Base-by-base conservation (phyloP, 345 rosid species). In the Boechera divaricarpa region DNA sequence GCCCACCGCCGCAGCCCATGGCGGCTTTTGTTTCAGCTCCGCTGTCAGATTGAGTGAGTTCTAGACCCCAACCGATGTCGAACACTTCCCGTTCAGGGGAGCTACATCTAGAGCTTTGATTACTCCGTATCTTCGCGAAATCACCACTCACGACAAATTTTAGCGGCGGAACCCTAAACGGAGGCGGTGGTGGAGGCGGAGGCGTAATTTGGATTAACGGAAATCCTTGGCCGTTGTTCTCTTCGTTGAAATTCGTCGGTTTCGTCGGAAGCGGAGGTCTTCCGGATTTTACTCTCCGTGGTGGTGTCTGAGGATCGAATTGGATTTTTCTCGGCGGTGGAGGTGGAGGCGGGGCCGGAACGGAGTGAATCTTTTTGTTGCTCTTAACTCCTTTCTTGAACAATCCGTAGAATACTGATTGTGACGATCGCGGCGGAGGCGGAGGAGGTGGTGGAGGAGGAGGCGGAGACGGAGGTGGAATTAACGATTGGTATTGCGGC, bases 381-480 rank as follows among this genome's bases (percentile, higher is more conserved):
- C 74, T 89, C 73, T 90, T 87, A 73, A 65, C 82, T 77, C 82
- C 86, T 75, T 88, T 91, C 24, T 82, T 82, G 75, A 93, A 89
- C 15, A 89, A 80, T 67, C 69, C 83, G 60, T 88, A 88, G 76
- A 93, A 89, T 8, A 87, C 81, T 38, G 94, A 87, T 32, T 83
- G 85, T 0, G 88, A 88, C 0, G 89, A 88, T 10, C 91, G 91
- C 1, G 77, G 88, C 2, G 83, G 89, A 1, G 97, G 92, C 0
- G 86, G 92, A 8, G 87, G 90, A 0, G 90, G 93, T 0, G 94
- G 97, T 0, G 97, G 93, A 4, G 94, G 90, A 0, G 92, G 87
- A 1, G 89, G 86, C 4, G 90, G 87, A 5, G 85, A 74, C 10
- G 85, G 79, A 41, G 93, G 86, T 16, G 83, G 88, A 12, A 51